Percentiles rank a stretch among this genome's conserved stretches.
Evolutionary conservation across 148 eudicot genomes (phyloP).

Genomic region (Spergularia marina): DNA sequence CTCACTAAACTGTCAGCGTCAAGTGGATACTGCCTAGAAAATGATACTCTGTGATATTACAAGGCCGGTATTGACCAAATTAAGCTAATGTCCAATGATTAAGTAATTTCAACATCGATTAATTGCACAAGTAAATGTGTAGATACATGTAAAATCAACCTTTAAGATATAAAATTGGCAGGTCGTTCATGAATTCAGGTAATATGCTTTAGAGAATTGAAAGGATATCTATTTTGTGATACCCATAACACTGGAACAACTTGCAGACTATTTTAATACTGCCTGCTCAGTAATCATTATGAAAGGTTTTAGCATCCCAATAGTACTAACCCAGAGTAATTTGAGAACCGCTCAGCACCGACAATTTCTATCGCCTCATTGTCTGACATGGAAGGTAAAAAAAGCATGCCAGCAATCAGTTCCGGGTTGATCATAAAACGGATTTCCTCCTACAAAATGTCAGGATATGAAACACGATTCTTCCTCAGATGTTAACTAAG

Average conservation of each 20-base stretch:
- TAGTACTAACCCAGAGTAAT: constrained; percentile 72
- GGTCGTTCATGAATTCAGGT: neutral
- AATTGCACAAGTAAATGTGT: neutral
- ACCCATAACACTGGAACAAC: neutral
- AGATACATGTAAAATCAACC: neutral
- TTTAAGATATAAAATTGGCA: neutral
- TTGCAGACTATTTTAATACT: neutral
- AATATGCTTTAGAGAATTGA: neutral
- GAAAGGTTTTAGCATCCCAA: constrained; percentile 3
- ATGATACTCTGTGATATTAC: constrained; percentile 5
- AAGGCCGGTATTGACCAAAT: neutral
- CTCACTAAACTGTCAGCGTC: neutral
- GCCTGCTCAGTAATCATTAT: neutral
- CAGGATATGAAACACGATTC: constrained; percentile 10
- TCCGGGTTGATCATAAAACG: constrained; percentile 99
- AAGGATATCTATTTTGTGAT: neutral
- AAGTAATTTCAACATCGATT: neutral
- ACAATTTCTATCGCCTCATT: constrained; percentile 93
- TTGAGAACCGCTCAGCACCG: constrained; percentile 85
- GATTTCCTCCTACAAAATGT: constrained; percentile 73
- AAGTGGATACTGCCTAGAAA: constrained; percentile 3
- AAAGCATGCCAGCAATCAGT: constrained; percentile 89
- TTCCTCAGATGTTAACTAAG: constrained; percentile 7
- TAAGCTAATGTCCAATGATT: neutral
- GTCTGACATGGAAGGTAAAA: constrained; percentile 90